These are phyloP conservation scores for Lathyrus sativus DNA, from an alignment of 306 rosid genomes.

Conservation along the genomic window DNA sequence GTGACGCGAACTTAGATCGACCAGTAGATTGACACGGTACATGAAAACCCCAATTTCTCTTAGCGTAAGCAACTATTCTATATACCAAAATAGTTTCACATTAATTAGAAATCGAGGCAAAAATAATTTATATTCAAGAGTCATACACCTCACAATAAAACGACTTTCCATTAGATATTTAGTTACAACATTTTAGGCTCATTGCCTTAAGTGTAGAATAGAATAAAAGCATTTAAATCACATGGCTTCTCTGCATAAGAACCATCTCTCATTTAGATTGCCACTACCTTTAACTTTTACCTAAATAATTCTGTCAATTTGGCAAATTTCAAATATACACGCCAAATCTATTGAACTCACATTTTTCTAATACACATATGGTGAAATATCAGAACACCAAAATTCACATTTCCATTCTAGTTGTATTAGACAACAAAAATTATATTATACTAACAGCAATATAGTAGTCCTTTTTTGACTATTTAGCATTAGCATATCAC, in stretches of 20 bases:
- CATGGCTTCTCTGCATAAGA: not conserved
- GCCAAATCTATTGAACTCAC: not conserved
- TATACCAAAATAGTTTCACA: too few relatives aligned
- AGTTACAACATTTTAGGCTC: not conserved
- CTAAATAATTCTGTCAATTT: constrained; percentile 46
- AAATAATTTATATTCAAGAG: too few relatives aligned
- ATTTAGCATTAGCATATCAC: not conserved
- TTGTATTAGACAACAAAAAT: not conserved
- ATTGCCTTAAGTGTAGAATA: not conserved
- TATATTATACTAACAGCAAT: not conserved
- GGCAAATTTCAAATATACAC: not conserved
- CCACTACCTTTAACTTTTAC: constrained; percentile 35
- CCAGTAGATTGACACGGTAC: too few relatives aligned
- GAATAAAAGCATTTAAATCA: constrained; percentile 1
- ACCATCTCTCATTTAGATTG: constrained; percentile 28
- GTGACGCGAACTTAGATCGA: too few relatives aligned
- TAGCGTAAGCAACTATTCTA: too few relatives aligned
- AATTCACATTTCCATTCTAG: not conserved
- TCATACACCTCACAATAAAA: too few relatives aligned
- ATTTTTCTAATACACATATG: too few relatives aligned
- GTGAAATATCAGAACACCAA: too few relatives aligned
- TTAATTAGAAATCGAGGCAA: too few relatives aligned
- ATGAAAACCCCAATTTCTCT: too few relatives aligned
- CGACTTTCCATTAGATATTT: not conserved
- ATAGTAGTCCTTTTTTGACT: not conserved